Evolutionary conservation across 2,329 filamentous ascomycete species (phyloP).

Genomic region (Sporothrix curviconia): DNA sequence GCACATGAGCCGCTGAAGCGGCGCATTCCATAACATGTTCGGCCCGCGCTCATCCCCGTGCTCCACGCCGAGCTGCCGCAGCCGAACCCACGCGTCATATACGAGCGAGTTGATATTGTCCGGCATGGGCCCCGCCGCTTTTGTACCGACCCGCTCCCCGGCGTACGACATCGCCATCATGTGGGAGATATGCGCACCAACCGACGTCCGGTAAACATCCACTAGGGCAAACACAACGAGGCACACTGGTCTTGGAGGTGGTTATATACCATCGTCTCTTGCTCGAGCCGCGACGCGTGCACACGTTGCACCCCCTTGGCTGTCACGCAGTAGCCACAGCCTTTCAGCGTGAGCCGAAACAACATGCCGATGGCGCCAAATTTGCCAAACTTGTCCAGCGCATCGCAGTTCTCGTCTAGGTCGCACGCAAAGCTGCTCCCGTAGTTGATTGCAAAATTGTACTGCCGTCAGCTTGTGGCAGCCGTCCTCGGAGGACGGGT

Average conservation of each 20-base stretch:
- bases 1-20: background rate
- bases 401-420: conserved; percentile 8
- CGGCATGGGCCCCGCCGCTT: background rate
- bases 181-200: conserved; percentile 2
- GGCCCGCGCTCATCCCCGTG: conserved; percentile 1
- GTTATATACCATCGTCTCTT: background rate
- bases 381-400: conserved; percentile 7
- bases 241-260: background rate
- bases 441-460: background rate
- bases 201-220: background rate
- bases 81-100: background rate
- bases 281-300: background rate
- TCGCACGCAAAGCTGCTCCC: background rate
- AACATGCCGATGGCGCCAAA: conserved; percentile 3
- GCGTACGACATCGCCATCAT: conserved; percentile 13
- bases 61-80: background rate
- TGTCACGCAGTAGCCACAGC: conserved; percentile 8
- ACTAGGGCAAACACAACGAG: background rate
- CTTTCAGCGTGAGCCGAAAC: conserved; percentile 5
- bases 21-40: conserved; percentile 3
- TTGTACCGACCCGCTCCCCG: background rate
- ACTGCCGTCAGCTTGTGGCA: background rate
- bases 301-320: conserved; percentile 11
- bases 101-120: background rate
- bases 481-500: background rate